Conservation (phyloP, 1,139 yeast genomes). For the Hyphopichia burtonii region DNA sequence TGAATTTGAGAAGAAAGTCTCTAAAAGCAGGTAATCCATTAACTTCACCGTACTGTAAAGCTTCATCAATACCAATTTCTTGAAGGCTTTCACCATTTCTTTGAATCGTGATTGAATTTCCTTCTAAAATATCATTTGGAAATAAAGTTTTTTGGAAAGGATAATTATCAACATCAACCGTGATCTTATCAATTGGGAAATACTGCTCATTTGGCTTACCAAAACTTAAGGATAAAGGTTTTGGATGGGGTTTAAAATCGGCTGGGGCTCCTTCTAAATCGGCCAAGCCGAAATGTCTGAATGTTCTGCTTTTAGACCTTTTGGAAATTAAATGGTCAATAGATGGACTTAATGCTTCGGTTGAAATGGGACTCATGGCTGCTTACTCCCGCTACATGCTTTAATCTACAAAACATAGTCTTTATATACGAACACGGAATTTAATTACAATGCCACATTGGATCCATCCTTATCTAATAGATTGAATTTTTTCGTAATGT, state of each 20-base stretch:
- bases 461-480: too few species aligned
- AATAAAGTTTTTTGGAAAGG: constrained; percentile 36
- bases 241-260: constrained; percentile 41
- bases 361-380: constrained; percentile 1
- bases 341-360: neutral
- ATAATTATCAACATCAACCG: constrained; percentile 41
- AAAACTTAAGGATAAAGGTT: constrained; percentile 49
- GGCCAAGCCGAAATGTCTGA: constrained; percentile 21
- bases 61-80: constrained; percentile 39
- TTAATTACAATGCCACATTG: too few species aligned
- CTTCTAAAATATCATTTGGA: neutral
- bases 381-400: neutral
- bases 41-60: constrained; percentile 49
- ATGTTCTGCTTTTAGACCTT: constrained; percentile 25
- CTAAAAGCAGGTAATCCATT: constrained; percentile 43
- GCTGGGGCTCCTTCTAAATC: constrained; percentile 31
- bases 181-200: constrained; percentile 55
- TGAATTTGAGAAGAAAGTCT: constrained; percentile 42
- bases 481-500: too few species aligned
- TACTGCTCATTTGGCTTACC: constrained; percentile 61
- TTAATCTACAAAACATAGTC: neutral
- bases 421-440: too few species aligned
- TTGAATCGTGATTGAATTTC: constrained; percentile 14
- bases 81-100: constrained; percentile 24
- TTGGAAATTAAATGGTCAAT: constrained; percentile 25